Evolutionary conservation across 371 early-diverging fungal species (phyloP), one percentile per base, ranked within the genome.

Genomic region (Apophysomyces elegans): DNA sequence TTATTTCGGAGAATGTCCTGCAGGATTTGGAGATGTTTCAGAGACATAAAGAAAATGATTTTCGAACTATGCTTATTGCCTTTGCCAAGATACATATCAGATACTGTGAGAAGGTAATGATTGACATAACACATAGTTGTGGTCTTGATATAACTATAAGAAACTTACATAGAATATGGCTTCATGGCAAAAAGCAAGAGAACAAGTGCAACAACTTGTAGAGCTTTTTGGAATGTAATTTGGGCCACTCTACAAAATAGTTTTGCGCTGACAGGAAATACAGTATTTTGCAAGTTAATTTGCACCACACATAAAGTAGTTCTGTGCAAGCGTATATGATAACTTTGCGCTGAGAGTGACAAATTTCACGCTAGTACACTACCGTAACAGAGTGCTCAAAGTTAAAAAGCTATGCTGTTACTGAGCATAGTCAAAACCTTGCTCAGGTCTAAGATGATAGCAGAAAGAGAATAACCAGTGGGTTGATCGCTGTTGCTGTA

Each of bases 21-120:
- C 73, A 81, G 7, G 95, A 97, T 62, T 66, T 97, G 67, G 93
- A 94, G 54, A 83, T 92, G 56, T 94, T 94, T 77, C 93, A 97
- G 72, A 75, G 84, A 58, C 92, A 92, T 69, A 94, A 96, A 74
- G 76, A 92, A 60, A 71, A 72, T 36, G 96, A 96, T 56, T 60
- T 97, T 18, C 85, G 87, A 63, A 76, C 85, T 37, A 84, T 92
- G 68, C 69, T 97, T 59, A 69, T 92, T 38, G 85, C 85, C 2
- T 91, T 88, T 75, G 94, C 95, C 7, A 86, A 88, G 57, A 86
- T 89, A 39, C 93, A 94, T 61, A 70, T 90, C 35, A 83, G 86
- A 59, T 95, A 88, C 85, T 91, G 92, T 56, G 86, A 87, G 68
- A 86, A 87, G 83, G 89, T 87, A 72, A 9, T 13, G 36, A 26